phyloP scores from a whole-genome alignment of 768 basidiomycete species.

The Scleroderma citrinum region DNA sequence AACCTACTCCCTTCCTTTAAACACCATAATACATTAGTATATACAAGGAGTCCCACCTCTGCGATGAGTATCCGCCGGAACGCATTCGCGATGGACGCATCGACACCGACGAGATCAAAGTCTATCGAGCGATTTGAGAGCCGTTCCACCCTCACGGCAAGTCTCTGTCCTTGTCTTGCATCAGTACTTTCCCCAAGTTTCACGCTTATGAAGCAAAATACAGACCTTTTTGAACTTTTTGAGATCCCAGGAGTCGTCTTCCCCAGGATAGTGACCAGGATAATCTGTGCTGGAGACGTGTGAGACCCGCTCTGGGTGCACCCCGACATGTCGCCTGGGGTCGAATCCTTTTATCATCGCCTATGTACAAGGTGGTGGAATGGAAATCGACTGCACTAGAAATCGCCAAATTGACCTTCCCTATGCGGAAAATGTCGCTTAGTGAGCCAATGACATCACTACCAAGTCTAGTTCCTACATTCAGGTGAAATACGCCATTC shows the following conservation, averaged over 20 bases:
- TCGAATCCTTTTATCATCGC: conserved; percentile 20
- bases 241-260: conserved; percentile 83
- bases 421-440: no score
- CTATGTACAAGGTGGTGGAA: no score
- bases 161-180: conserved; percentile 45
- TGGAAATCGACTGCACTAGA: no score
- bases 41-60: conserved; percentile 52
- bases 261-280: conserved; percentile 82
- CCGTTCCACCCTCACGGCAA: conserved; percentile 68
- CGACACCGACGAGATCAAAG: conserved; percentile 93
- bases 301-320: conserved; percentile 64
- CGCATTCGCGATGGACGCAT: conserved; percentile 94
- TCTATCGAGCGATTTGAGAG: conserved; percentile 82
- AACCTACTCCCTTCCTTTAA: conserved; percentile 44
- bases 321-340: conserved; percentile 54
- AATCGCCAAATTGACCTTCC: no score
- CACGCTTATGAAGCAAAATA: background rate
- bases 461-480: no score
- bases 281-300: conserved; percentile 87
- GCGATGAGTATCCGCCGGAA: conserved; percentile 89
- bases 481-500: no score
- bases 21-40: background rate
- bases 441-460: no score
- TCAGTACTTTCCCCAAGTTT: background rate
- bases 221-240: conserved; percentile 70